Evolutionary conservation across 2,329 filamentous ascomycete species (phyloP).

Genomic region (Tolypocladium paradoxum): DNA sequence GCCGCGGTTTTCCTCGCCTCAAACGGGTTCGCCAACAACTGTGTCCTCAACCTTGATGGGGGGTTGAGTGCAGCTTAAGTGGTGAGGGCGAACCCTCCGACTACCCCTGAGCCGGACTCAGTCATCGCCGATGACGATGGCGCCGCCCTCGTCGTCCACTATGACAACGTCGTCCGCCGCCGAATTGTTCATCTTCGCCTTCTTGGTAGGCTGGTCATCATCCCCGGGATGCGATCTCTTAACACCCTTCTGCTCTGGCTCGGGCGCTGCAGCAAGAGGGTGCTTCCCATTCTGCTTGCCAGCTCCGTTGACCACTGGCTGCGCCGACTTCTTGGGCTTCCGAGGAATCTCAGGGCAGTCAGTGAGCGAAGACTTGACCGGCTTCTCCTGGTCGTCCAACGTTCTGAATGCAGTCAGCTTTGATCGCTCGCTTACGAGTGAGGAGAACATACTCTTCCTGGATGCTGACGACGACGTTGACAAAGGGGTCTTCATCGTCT

Average conservation of each 20-base stretch:
- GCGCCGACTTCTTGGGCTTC: constrained; percentile 34
- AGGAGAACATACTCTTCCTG: constrained; percentile 43
- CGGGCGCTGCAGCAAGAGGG: constrained; percentile 21
- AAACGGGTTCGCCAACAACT: constrained; percentile 80
- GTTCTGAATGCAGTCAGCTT: constrained; percentile 27
- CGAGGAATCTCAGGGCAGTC: constrained; percentile 40
- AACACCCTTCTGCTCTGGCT: constrained; percentile 20
- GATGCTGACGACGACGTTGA: constrained; percentile 69
- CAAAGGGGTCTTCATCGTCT: constrained; percentile 60
- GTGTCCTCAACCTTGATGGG: constrained; percentile 75
- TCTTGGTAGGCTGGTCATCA: constrained; percentile 33
- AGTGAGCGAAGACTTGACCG: constrained; percentile 36
- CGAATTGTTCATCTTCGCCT: constrained; percentile 29
- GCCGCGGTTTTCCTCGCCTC: constrained; percentile 66
- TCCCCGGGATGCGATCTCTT: constrained; percentile 39
- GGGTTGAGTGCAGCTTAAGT: constrained; percentile 59
- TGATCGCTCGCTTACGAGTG: background rate
- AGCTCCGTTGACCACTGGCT: constrained; percentile 28
- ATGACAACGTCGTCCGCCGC: constrained; percentile 31
- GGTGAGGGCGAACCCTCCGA: background rate
- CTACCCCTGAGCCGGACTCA: constrained; percentile 17
- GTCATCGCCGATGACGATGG: constrained; percentile 58
- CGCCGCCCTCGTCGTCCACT: constrained; percentile 45
- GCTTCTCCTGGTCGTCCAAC: constrained; percentile 35
- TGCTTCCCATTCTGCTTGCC: constrained; percentile 30